These are phyloP conservation scores for Metschnikowia sp. DNA, from an alignment of 805 yeast species.

Conservation along the genomic window DNA sequence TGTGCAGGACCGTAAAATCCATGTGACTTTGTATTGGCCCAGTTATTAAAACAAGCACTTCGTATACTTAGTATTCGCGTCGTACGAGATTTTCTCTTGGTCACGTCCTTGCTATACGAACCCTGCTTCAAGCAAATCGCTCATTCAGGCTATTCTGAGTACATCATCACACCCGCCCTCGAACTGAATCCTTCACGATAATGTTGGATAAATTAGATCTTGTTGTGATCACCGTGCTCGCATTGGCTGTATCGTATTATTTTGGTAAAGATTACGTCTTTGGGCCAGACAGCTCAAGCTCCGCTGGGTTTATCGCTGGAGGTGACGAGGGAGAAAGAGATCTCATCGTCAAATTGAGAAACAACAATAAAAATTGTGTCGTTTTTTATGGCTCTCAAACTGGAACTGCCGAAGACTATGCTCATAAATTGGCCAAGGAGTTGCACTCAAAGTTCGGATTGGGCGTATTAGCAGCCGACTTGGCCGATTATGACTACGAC, in stretches of 20 bases:
- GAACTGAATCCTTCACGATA: constrained; percentile 14
- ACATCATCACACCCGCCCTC: background rate
- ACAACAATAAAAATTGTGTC: constrained; percentile 68
- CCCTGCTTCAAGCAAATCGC: background rate
- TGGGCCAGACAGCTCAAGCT: constrained; percentile 29
- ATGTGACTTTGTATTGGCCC: background rate
- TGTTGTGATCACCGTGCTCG: constrained; percentile 61
- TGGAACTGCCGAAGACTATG: constrained; percentile 97
- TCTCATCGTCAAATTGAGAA: constrained; percentile 52
- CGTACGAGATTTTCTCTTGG: background rate
- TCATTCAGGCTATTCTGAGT: background rate
- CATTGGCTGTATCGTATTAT: constrained; percentile 63
- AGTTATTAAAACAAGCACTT: too few species aligned
- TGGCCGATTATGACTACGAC: constrained; percentile 85
- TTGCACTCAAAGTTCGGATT: constrained; percentile 77
- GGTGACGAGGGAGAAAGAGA: constrained; percentile 45
- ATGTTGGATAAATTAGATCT: constrained; percentile 72
- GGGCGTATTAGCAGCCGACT: constrained; percentile 79
- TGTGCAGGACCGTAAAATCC: background rate
- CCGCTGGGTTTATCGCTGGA: constrained; percentile 31
- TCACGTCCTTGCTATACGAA: background rate
- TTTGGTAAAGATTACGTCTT: constrained; percentile 58
- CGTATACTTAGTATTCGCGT: too few species aligned
- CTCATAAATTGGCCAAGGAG: constrained; percentile 86
- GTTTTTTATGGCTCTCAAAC: constrained; percentile 94